Conservation (phyloP, 2,329 filamentous ascomycete species). For the Rutstroemia sp. region DNA sequence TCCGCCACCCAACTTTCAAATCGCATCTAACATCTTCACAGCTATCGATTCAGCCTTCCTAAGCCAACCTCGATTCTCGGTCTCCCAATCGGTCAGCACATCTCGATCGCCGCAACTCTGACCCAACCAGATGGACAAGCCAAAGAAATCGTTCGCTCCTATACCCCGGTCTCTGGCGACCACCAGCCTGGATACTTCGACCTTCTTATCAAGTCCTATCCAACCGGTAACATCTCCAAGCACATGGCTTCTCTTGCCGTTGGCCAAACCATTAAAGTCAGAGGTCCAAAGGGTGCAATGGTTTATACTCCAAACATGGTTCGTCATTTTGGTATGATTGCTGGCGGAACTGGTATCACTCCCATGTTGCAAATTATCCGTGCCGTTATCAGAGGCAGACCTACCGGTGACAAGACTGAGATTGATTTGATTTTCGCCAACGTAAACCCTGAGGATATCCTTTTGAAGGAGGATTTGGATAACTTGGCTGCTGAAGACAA, state of each 20-base stretch:
- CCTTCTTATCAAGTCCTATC: slow-evolving; percentile 96
- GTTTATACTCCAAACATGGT: slow-evolving; percentile 97
- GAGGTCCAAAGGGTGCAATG: slow-evolving; percentile 94
- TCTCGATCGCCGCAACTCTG: slow-evolving; percentile 81
- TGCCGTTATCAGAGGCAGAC: slow-evolving; percentile 76
- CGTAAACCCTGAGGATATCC: slow-evolving; percentile 84
- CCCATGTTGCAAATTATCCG: slow-evolving; percentile 96
- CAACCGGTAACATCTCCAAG: slow-evolving; percentile 94
- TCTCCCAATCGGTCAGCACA: slow-evolving; percentile 97
- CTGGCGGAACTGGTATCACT: slow-evolving; percentile 94
- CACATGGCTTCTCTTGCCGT: slow-evolving; percentile 77
- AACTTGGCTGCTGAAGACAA: slow-evolving; percentile 67
- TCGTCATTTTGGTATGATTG: slow-evolving; percentile 94
- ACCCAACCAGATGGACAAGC: slow-evolving; percentile 56
- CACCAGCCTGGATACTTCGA: slow-evolving; percentile 88
- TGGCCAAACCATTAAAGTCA: slow-evolving; percentile 82
- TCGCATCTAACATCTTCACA: slow-evolving; percentile 28
- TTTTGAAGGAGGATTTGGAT: slow-evolving; percentile 89
- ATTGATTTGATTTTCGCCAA: slow-evolving; percentile 97
- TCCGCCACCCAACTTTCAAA: background rate
- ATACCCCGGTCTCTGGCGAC: slow-evolving; percentile 87
- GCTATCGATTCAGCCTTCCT: slow-evolving; percentile 89
- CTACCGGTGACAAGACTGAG: slow-evolving; percentile 75
- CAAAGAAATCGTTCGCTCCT: slow-evolving; percentile 84
- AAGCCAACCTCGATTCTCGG: slow-evolving; percentile 74